Base-by-base conservation (phyloP, 2,329 filamentous ascomycete species). In the Tolypocladium pustulatum region DNA sequence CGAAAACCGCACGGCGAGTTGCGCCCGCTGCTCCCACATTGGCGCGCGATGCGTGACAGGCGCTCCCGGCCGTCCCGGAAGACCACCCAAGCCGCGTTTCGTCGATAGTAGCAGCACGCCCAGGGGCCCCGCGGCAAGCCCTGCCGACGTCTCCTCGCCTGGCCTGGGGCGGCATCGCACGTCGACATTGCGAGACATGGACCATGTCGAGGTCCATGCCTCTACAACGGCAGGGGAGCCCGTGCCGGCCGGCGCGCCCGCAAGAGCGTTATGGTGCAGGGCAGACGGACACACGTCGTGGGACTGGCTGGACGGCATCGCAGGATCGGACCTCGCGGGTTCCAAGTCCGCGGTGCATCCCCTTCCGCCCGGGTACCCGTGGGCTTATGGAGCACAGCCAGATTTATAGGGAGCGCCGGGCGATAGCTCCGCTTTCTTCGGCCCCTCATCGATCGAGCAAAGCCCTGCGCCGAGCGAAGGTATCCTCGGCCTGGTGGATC, bases 1-100 rank as follows among this genome's bases (percentile, higher is more conserved):
- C 41, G 13, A 63, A 57, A 54, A 63, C 59, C 62, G 60, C 60
- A 60, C 40, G 43, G 58, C 58, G 34, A 57, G 57, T 22, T 65
- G 63, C 55, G 62, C 63, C 54, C 63, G 63, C 57, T 64, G 63
- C 61, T 25, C 22, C 60, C 43, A 60, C 59, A 60, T 62, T 36
- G 58, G 60, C 9, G 56, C 59, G 27, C 58, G 52, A 58, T 65
- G 61, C 59, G 57, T 63, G 30, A 65, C 61, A 57, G 59, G 63
- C 46, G 59, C 61, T 53, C n/a, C 63, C 13, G 61, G 63, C 34
- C 58, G 57, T 20, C 62, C 63, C 20, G 62, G 63, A 55, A 61
- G 62, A 60, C 61, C 62, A 43, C 63, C 43, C 36, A 65, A 64
- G 60, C 22, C 46, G 55, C 56, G 57, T 53, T 54, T 55, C 36